Evolutionary conservation across 2,329 filamentous ascomycete genomes (phyloP), one percentile per base, ranked within the genome.

Genomic region (Pseudogymnoascus sp.): DNA sequence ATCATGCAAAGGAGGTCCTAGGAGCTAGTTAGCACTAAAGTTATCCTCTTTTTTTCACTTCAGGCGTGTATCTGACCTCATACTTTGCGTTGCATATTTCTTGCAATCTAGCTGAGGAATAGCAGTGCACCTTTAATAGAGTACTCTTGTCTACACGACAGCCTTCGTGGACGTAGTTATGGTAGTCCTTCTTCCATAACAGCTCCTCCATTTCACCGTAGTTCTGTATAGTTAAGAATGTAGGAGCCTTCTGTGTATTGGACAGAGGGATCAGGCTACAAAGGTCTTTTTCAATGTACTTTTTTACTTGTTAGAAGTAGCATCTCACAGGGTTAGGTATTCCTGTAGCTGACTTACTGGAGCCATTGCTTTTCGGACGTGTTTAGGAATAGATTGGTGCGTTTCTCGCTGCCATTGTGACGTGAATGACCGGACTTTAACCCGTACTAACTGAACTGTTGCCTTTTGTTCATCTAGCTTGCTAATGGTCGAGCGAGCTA

Each of bases 1-100:
- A 66, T 60, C 28, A 67, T 67, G 23, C 12, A 66, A 62, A 66
- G n/a, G 12, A 67, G 63, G n/a, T 67, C 62, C 40, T 67, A 42
- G 63, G 59, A 47, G 25, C 3, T 65, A 35, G 47, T 66, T 63
- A 67, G 50, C 40, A 65, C 59, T 2, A 33, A 63, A 66, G 61
- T 4, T 33, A 25, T 12, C 1, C 31, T 61, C 60, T n/a, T 16
- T 16, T 62, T 65, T 63, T 33, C n/a, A 56, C 50, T 50, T 67
- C 12, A 63, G 40, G 61, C 53, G 63, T 65, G 21, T 67, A 67
- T 66, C 60, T 67, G 4, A 66, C 63, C 53, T 65, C 66, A n/a
- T 61, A 67, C 56, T 6, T 65, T 28, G 56, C 61, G 59, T 67
- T 63, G 28, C 18, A 67, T 67, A 65, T 66, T 64, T 66, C 65